Evolutionary conservation across 2,329 filamentous ascomycete species (phyloP).

Genomic region (Sporothrix protearum): DNA sequence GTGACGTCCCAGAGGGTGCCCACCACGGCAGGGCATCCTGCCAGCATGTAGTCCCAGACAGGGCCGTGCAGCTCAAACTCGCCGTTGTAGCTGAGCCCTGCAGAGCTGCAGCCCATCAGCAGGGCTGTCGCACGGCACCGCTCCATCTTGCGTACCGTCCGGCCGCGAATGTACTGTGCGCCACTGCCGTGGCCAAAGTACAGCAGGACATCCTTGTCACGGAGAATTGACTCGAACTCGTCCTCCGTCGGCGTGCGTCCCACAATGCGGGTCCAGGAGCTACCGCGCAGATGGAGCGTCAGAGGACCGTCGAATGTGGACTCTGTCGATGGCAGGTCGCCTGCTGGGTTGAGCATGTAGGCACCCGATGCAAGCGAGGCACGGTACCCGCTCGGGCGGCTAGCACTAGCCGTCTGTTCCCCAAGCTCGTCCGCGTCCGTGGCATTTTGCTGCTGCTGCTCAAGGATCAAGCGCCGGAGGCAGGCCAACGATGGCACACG

Average conservation of each 20-base stretch:
- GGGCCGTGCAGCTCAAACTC: conserved; percentile 90
- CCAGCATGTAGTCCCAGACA: conserved; percentile 86
- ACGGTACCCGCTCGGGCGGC: conserved; percentile 46
- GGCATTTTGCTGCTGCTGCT: conserved; percentile 37
- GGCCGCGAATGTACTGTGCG: conserved; percentile 85
- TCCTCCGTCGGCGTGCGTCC: conserved; percentile 68
- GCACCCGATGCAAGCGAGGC: conserved; percentile 55
- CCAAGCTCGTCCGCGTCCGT: conserved; percentile 17
- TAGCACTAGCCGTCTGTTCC: conserved; percentile 18
- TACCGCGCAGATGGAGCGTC: conserved; percentile 54
- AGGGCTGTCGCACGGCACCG: conserved; percentile 74
- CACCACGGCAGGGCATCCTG: conserved; percentile 79
- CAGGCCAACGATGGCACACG: conserved; percentile 83
- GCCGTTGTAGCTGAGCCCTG: conserved; percentile 72
- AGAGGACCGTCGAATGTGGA: conserved; percentile 67
- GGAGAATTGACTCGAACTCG: conserved; percentile 69
- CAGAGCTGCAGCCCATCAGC: conserved; percentile 92
- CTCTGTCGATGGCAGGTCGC: conserved; percentile 78
- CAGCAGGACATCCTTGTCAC: conserved; percentile 67
- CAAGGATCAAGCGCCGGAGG: conserved; percentile 70
- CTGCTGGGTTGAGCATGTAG: conserved; percentile 86
- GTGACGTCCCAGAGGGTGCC: conserved; percentile 98
- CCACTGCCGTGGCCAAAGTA: conserved; percentile 98
- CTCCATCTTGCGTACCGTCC: conserved; percentile 71
- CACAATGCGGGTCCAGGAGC: conserved; percentile 67